Evolutionary conservation across 176 grass and related monocot genomes (phyloP).

Genomic region (Triticum aestivum): IWGSC_CS_RefSeq_v2.1 NC_057798.1:28099135-28099634

Average conservation of each 20-base stretch:
- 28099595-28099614: not conserved
- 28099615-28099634: not conserved
- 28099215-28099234: not conserved
- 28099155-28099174: not conserved
- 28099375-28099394: not conserved
- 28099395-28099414: not conserved
- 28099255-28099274: not conserved
- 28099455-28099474: constrained; percentile 18
- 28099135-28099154: not conserved
- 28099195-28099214: not conserved
- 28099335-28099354: not conserved
- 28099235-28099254: not conserved
- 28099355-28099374: not conserved
- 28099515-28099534: not conserved
- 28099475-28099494: not conserved
- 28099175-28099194: not conserved
- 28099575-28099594: not conserved
- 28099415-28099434: not conserved
- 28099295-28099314: not conserved
- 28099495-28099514: constrained; percentile 4
- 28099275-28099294: not conserved
- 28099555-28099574: constrained; percentile 28
- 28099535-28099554: constrained; percentile 15
- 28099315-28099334: not conserved
- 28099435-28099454: not conserved